Conservation (phyloP, 1,284 basidiomycete species). For the Anthracocystis setariae region DNA sequence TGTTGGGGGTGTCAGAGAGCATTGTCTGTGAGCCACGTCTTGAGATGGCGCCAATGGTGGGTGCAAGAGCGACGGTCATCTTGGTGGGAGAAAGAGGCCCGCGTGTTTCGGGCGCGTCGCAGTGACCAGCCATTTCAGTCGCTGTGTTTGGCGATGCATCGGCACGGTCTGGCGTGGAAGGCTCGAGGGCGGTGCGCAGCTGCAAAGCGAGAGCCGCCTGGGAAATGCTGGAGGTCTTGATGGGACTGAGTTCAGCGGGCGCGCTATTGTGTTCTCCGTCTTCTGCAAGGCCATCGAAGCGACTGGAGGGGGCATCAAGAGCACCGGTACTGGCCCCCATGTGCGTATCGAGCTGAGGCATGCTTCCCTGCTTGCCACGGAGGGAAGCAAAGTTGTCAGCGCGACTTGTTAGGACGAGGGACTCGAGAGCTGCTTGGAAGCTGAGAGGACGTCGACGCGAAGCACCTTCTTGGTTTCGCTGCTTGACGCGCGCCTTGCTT, state of each 20-base stretch:
- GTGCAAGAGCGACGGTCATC: constrained; percentile 37
- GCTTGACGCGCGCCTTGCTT: constrained; percentile 57
- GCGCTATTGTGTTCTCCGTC: constrained; percentile 36
- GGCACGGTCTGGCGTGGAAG: not conserved
- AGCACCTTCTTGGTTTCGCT: constrained; percentile 48
- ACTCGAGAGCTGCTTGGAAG: constrained; percentile 59
- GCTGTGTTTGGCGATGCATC: constrained; percentile 3
- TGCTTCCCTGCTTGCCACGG: constrained; percentile 42
- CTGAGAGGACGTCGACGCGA: constrained; percentile 55
- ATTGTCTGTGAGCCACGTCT: constrained; percentile 36
- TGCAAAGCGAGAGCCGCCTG: constrained; percentile 37
- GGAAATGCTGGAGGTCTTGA: constrained; percentile 31
- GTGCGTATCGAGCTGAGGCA: constrained; percentile 32
- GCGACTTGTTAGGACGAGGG: constrained; percentile 36
- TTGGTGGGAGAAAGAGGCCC: constrained; percentile 47
- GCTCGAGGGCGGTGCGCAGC: constrained; percentile 24
- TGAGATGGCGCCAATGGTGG: constrained; percentile 41
- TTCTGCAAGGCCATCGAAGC: constrained; percentile 6
- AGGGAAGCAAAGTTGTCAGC: constrained; percentile 44
- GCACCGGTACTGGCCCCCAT: constrained; percentile 42
- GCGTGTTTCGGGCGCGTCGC: constrained; percentile 37
- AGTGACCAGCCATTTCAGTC: constrained; percentile 9
- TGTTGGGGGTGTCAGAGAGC: constrained; percentile 22
- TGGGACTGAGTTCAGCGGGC: constrained; percentile 43
- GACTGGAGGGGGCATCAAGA: constrained; percentile 31